A percentile compares a stretch with the other conserved stretches of the same genome.
Conservation (phyloP, 139 green algal genomes). For the Coelastrella sp. region DNA sequence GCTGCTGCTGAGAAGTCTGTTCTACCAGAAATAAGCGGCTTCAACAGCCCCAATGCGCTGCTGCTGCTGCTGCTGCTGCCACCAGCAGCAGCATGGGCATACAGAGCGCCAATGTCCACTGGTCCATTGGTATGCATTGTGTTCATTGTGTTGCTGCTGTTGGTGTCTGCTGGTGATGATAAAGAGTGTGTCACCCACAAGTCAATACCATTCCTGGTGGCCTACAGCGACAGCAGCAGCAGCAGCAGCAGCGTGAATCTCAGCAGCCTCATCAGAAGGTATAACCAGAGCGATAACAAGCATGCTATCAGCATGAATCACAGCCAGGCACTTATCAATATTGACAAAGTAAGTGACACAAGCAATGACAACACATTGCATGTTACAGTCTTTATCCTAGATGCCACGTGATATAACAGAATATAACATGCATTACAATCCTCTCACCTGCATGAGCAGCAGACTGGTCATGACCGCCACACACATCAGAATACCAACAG, state of each 20-base stretch:
- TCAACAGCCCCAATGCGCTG: no score
- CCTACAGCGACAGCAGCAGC: conserved; percentile 57
- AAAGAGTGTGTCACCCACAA: conserved; percentile 85
- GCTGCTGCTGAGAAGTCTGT: conserved; percentile 15
- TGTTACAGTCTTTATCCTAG: no score
- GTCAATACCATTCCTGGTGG: conserved; percentile 78
- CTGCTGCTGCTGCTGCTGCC: background rate
- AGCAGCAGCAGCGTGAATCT: background rate
- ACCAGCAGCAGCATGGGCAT: no score
- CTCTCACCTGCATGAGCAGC: conserved; percentile 76
- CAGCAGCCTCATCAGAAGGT: background rate
- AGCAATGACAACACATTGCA: no score
- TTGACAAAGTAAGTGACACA: no score
- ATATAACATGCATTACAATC: background rate
- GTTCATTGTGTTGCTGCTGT: background rate
- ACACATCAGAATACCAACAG: conserved; percentile 60
- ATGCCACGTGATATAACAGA: no score
- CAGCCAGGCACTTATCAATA: no score
- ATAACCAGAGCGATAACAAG: background rate
- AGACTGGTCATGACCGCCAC: conserved; percentile 66
- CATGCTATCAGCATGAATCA: no score
- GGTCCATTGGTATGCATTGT: background rate
- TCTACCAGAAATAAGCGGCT: no score
- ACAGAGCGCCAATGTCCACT: no score
- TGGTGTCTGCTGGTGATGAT: conserved; percentile 21